These are phyloP conservation scores for Aspergillus bombycis DNA, from an alignment of 2,329 filamentous ascomycete species.

Conservation along the genomic window DNA sequence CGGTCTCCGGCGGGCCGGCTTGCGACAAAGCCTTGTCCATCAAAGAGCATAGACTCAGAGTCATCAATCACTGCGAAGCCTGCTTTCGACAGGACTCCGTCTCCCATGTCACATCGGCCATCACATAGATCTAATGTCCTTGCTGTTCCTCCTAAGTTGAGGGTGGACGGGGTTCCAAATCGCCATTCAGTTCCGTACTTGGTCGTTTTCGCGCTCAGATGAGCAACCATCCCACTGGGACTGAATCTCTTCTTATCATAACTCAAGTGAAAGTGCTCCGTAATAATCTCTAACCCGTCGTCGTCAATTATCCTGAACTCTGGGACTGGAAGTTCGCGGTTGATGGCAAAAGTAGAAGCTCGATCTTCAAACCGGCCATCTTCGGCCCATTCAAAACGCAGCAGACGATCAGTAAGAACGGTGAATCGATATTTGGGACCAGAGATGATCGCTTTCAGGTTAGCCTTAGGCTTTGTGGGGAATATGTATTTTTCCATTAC, in stretches of 20 bases:
- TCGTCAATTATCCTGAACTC: constrained; percentile 54
- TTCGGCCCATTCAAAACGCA: constrained; percentile 65
- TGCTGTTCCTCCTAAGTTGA: constrained; percentile 53
- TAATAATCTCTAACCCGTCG: constrained; percentile 59
- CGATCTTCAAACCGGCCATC: constrained; percentile 66
- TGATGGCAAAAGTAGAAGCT: constrained; percentile 64
- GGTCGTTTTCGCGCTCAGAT: constrained; percentile 48
- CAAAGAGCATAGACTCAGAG: constrained; percentile 60
- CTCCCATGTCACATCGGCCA: constrained; percentile 54
- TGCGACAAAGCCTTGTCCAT: constrained; percentile 56
- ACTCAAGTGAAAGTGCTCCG: constrained; percentile 56
- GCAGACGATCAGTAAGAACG: constrained; percentile 57
- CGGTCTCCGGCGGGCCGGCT: constrained; percentile 52
- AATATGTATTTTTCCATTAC: not conserved
- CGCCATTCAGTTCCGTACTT: constrained; percentile 53
- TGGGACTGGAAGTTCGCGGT: constrained; percentile 53
- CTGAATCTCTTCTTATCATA: constrained; percentile 63
- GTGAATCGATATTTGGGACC: constrained; percentile 62
- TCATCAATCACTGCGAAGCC: constrained; percentile 61
- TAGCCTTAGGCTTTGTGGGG: constrained; percentile 30
- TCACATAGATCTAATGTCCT: constrained; percentile 60
- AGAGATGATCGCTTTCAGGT: constrained; percentile 49
- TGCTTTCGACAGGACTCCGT: constrained; percentile 54
- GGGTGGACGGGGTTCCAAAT: constrained; percentile 50
- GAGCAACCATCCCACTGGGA: constrained; percentile 52